Conservation (phyloP, 1,139 yeast genomes). For the Geotrichum phurueaensis region DNA sequence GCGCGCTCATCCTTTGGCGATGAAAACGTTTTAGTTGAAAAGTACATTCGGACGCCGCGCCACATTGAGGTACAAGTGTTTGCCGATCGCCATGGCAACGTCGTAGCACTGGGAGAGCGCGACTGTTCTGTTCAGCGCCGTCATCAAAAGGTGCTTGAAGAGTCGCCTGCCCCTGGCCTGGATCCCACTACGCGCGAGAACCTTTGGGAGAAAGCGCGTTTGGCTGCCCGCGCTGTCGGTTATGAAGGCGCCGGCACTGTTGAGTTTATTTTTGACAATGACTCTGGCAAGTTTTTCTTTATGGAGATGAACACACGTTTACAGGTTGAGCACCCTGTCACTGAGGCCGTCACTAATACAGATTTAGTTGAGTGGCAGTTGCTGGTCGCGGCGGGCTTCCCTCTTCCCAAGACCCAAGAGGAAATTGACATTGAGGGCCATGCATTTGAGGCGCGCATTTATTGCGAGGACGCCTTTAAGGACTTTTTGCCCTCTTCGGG, state of each 20-base stretch:
- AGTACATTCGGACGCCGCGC: conserved; percentile 42
- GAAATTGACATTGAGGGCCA: conserved; percentile 31
- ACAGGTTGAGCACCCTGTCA: conserved; percentile 60
- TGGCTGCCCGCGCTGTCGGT: conserved; percentile 49
- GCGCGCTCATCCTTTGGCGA: conserved; percentile 42
- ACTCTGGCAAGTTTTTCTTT: conserved; percentile 50
- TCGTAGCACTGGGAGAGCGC: conserved; percentile 43
- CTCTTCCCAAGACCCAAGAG: conserved; percentile 34
- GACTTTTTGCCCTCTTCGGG: conserved; percentile 34
- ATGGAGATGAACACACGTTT: conserved; percentile 60
- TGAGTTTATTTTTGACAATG: conserved; percentile 56
- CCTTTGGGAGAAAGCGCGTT: conserved; percentile 54
- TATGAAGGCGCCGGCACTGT: conserved; percentile 62
- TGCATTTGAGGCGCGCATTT: conserved; percentile 35
- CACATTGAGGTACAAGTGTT: conserved; percentile 46
- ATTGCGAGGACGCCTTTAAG: conserved; percentile 35
- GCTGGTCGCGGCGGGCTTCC: conserved; percentile 79
- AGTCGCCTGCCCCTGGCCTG: conserved; percentile 49
- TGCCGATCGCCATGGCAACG: conserved; percentile 43
- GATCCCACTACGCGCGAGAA: conserved; percentile 49
- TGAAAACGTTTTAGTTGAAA: conserved; percentile 43
- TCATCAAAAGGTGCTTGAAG: conserved; percentile 48
- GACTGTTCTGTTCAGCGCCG: conserved; percentile 48
- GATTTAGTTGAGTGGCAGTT: conserved; percentile 91
- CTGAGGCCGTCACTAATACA: conserved; percentile 84